Evolutionary conservation across 2,329 filamentous ascomycete genomes (phyloP), one percentile per base, ranked within the genome.

Genomic region (Penicillium paneum): DNA sequence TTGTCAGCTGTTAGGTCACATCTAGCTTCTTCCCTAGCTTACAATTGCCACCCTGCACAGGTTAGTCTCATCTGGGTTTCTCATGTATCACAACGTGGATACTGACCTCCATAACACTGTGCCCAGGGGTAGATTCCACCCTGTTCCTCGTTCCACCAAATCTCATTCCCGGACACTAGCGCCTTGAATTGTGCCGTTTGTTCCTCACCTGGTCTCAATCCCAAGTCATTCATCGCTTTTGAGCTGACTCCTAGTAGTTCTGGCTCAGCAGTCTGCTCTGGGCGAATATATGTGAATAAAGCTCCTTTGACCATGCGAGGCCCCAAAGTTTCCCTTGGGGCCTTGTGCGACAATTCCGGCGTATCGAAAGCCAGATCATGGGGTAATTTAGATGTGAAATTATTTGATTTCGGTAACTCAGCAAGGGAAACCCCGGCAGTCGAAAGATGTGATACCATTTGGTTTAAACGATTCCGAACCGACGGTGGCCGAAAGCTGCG

Each of bases 51-150:
- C 38, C 77, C 77, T 77, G 49, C 7, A 36, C 48, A 21, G 26
- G 28, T 60, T 47, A 60, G 45, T 24, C 21, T 38, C 35, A 7
- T 41, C 40, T 42, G 8, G 15, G 13, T 35, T 36, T 45, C 28
- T 26, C n/a, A 7, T 40, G 24, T 17, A 49, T 32, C 8, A 21
- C 1, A 13, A 19, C 85, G 68, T 86, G 81, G 67, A 82, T 85
- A 64, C 67, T 61, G 62, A 53, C 93, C 93, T 54, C 94, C 94
- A 71, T 99, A 99, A 76, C 94, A 97, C 75, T 99, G 94, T 31
- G 94, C 92, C 94, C 94, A 99, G 0, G 94, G 93, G 71, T 99
- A 99, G 40, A 94, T 85, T n/a, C 89, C 88, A 19, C 89, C 88
- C 54, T 84, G 77, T 24, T 85, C 81, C 55, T 88, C 83, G 60